phyloP scores from a whole-genome alignment of 768 basidiomycete genomes.

The Trametes sanguinea region DNA sequence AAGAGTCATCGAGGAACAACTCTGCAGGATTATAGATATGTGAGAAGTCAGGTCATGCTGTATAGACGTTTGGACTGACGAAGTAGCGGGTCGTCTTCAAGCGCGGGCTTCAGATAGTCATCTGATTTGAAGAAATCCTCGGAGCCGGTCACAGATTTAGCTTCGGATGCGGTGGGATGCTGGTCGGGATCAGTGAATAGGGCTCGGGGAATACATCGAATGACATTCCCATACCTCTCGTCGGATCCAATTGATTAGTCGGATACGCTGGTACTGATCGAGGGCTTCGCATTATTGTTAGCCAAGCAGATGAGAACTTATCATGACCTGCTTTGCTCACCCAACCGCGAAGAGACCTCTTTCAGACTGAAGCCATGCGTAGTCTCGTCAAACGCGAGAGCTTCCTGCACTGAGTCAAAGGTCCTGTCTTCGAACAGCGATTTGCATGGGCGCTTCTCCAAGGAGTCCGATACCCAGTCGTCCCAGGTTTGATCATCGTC shows the following conservation, averaged over 20 bases:
- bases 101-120: slow-evolving; percentile 75
- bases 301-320: too few relatives aligned
- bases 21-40: slow-evolving; percentile 37
- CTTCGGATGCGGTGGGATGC: slow-evolving; percentile 53
- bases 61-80: slow-evolving; percentile 52
- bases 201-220: neutral
- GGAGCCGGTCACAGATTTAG: slow-evolving; percentile 50
- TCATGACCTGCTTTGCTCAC: slow-evolving; percentile 42
- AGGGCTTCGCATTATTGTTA: slow-evolving; percentile 47
- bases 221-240: slow-evolving; percentile 52
- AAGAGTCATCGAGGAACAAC: slow-evolving; percentile 68
- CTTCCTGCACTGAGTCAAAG: slow-evolving; percentile 60
- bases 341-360: slow-evolving; percentile 48
- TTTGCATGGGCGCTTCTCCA: slow-evolving; percentile 50
- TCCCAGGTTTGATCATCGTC: slow-evolving; percentile 68
- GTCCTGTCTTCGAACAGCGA: slow-evolving; percentile 76
- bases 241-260: slow-evolving; percentile 86
- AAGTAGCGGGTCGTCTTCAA: slow-evolving; percentile 88
- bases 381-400: slow-evolving; percentile 60
- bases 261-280: slow-evolving; percentile 78
- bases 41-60: neutral
- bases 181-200: slow-evolving; percentile 33
- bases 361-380: slow-evolving; percentile 66
- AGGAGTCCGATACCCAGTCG: slow-evolving; percentile 78
- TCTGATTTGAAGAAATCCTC: slow-evolving; percentile 74